Base-by-base conservation (phyloP, 306 rosid species). In the Fragaria ananassa region DNA sequence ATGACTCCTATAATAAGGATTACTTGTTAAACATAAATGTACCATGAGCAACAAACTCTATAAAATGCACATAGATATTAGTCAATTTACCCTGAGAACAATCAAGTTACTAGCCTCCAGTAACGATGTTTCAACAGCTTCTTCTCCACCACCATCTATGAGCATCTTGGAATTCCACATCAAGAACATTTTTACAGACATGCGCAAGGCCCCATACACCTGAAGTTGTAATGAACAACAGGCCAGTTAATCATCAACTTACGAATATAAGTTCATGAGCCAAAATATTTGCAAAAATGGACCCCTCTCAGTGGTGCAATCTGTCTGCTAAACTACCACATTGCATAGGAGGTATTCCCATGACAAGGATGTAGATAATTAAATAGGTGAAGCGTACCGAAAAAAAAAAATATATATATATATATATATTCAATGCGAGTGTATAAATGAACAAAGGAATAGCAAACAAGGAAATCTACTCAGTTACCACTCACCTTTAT, bases 101-200 rank as follows among this genome's bases (percentile, higher is more conserved):
- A 96, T 85, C 78, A 96, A 91, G 82, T 96, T 96, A 80, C 99
- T 92, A 70, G 99, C 93, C 86, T 92, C 99, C 64, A 96, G 99
- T 81, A 83, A 71, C 73, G 99, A 96, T 74, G 99, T 92, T 67
- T 90, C 93, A 75, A 96, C 93, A 8, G 89, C 71, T 78, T 83
- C 77, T 77, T 93, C 99, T 67, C 91, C 96, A 66, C 98, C 98
- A 0, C 93, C 97, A 83, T 96, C 97, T 76, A 96, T 92, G 75
- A 92, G 91, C 97, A 96, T 76, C 82, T 86, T 85, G 68, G 98
- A 96, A 87, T 96, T 92, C 98, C 99, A 96, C 99, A 96, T 96
- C 92, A 96, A 88, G 86, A 96, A 96, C 92, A 96, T 92, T 84
- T 96, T 96, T 76, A 96, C 97, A 68, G 99, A 83, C 99, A 96